Percentiles rank a stretch among this genome's conserved stretches.
These are phyloP conservation scores for Boletus rufocinnamomeus DNA, from an alignment of 768 basidiomycete species.

Conservation along the genomic window DNA sequence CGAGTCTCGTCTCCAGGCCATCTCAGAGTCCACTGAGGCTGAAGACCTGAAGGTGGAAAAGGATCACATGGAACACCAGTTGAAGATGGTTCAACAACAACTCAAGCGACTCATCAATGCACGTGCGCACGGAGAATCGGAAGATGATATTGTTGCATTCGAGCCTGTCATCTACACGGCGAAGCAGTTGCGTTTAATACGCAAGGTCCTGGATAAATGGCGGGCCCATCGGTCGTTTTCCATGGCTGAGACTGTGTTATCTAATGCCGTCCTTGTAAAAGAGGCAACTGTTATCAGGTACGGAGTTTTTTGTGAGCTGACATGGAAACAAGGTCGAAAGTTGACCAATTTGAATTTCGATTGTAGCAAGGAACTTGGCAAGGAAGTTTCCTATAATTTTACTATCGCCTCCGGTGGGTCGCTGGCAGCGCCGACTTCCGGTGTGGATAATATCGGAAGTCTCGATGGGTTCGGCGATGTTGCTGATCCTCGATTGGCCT, in stretches of 20 bases:
- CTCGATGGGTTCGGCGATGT: slow-evolving; percentile 93
- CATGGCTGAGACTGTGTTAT: slow-evolving; percentile 89
- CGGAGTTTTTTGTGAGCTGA: slow-evolving; percentile 14
- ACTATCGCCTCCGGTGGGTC: slow-evolving; percentile 83
- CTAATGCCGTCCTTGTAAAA: slow-evolving; percentile 82
- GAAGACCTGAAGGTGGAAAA: slow-evolving; percentile 89
- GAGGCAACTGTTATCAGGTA: slow-evolving; percentile 95
- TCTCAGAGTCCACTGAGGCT: slow-evolving; percentile 69
- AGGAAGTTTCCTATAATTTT: slow-evolving; percentile 91
- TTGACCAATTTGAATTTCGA: slow-evolving; percentile 12
- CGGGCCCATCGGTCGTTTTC: slow-evolving; percentile 80
- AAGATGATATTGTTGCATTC: slow-evolving; percentile 59
- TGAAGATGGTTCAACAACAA: slow-evolving; percentile 75
- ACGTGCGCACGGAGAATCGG: slow-evolving; percentile 73
- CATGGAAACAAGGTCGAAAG: background rate
- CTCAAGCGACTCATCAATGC: slow-evolving; percentile 82
- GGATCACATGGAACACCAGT: slow-evolving; percentile 90
- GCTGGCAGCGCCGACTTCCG: slow-evolving; percentile 76
- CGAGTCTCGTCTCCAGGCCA: slow-evolving; percentile 63
- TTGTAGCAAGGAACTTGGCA: slow-evolving; percentile 78
- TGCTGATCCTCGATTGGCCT: slow-evolving; percentile 75
- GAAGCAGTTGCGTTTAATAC: slow-evolving; percentile 77
- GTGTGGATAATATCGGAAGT: slow-evolving; percentile 82
- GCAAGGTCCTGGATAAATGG: slow-evolving; percentile 85
- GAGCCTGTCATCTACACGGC: slow-evolving; percentile 86